Evolutionary conservation across 208 protist species (phyloP), one percentile per base, ranked within the genome.

Genomic region (Crithidia brevicula): DNA sequence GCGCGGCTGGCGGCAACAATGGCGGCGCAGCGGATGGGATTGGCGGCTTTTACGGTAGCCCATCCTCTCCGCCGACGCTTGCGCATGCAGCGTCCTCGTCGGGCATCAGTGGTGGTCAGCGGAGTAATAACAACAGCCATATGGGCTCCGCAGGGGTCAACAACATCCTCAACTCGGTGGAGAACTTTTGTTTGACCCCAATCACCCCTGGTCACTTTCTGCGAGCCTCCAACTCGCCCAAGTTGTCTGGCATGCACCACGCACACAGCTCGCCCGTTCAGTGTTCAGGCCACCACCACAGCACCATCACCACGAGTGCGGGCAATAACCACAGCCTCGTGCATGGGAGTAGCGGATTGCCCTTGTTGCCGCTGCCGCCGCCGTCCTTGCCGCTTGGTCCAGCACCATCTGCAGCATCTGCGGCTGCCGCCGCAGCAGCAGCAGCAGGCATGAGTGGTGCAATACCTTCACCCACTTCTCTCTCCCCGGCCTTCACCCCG

Each of bases 151-250:
- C 46, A 27, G 34, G 20, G 23, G 8, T 0, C 34, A 23, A 5
- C 50, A 46, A 59, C 62, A 28, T 27, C 4, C 33, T 45, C 25
- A 46, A 20, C 18, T 51, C 42, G 15, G 50, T 65, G 7, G 70
- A 70, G 9, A 70, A 53, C 38, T 69, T 58, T 38, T 70, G 70
- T 28, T 52, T 76, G n/a, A 69, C 70, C 0, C 70, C 70, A 6
- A 36, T 76, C 28, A 42, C 70, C 2, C 31, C 70, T 7, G 62
- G 70, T 0, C 70, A 70, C 56, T 76, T 76, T 27, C 20, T 60
- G 13, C 70, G 70, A 2, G 43, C 28, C 3, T 60, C 34, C 25
- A n/a, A n/a, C 5, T 67, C 60, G 20, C 60, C 50, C 10, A 73
- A 73, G 28, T 30, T 23, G 58, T 22, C 49, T 4, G 22, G 43